Base-by-base conservation (phyloP, 2,329 filamentous ascomycete species). In the Fusarium dimerum region DNA sequence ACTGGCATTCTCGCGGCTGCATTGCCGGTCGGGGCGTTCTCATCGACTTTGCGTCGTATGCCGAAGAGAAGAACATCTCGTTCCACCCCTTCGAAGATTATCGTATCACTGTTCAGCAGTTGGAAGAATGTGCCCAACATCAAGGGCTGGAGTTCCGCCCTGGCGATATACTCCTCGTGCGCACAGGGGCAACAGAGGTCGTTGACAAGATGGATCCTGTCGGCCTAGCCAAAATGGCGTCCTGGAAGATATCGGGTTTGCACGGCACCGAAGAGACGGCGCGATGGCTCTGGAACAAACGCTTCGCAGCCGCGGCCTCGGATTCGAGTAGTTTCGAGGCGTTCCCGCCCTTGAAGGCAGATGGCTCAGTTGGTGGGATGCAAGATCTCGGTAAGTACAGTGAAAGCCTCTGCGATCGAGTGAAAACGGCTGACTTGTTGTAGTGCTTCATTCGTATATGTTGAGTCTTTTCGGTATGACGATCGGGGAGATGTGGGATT, bases 271-370 rank as follows among this genome's bases (percentile, higher is more conserved):
- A 81, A 44, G 78, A 78, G 42, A 78, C 85, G 5, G 72, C 83
- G 8, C 78, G 82, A 48, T 90, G 86, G 86, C 56, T 90, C 52
- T 87, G 88, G 73, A 84, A 90, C 63, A 82, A 79, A 58, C 84
- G 86, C 47, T 89, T 90, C 59, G 76, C 86, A 0, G 83, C 82
- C 1, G 85, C 87, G 2, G 84, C 80, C 0, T 83, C 84, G 0
- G 87, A 90, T 64, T 73, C 78, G 12, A 81, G 80, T 17, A 75
- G 80, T 0, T 88, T 90, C 55, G 87, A 90, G 71, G 77, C 80
- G 1, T 82, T 83, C 69, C 84, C 85, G 2, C 80, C 81, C 0
- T 48, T 79, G 34, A 73, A 76, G 48, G 56, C 69, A 6, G 73
- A 78, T 46, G 75, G 76, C 1, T 68, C 68, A 0, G 38, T 48